Evolutionary conservation across 164 flowering plant genomes (phyloP).

Genomic region (Magnolia kwangsiensis): DNA sequence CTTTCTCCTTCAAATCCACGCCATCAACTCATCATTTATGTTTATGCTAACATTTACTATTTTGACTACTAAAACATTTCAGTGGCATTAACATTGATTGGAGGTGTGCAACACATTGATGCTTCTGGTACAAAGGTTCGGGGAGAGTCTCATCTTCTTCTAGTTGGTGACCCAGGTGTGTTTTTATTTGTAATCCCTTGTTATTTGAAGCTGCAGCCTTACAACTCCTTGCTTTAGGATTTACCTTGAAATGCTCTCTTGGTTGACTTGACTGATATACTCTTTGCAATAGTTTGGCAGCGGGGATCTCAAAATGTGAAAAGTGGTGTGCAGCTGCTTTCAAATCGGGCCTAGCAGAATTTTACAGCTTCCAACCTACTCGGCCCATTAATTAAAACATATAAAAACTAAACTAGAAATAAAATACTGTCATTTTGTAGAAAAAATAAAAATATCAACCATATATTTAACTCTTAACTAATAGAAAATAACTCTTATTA

Average conservation of each 20-base stretch:
- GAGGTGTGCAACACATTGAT: conserved; percentile 98
- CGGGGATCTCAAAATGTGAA: too few species aligned
- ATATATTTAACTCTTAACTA: too few species aligned
- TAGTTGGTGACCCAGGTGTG: conserved; percentile 94
- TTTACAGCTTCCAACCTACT: too few species aligned
- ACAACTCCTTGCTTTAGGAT: background rate
- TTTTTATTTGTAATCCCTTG: background rate
- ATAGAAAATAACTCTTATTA: too few species aligned
- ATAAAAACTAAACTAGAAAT: too few species aligned
- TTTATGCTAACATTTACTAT: background rate
- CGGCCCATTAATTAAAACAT: too few species aligned
- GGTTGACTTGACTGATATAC: background rate
- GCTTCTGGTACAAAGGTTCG: conserved; percentile 95
- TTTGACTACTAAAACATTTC: conserved; percentile 7
- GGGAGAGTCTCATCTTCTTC: conserved; percentile 95
- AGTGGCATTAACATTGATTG: conserved; percentile 90
- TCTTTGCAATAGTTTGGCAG: background rate
- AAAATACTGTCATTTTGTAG: too few species aligned
- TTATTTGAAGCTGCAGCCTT: background rate
- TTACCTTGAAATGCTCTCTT: background rate
- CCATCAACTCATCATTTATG: too few species aligned
- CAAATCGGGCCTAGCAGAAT: too few species aligned
- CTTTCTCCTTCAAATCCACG: background rate
- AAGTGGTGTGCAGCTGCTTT: too few species aligned
- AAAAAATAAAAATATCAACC: too few species aligned